Evolutionary conservation across 306 rosid genomes (phyloP).

Genomic region (Lupinus albus): DNA sequence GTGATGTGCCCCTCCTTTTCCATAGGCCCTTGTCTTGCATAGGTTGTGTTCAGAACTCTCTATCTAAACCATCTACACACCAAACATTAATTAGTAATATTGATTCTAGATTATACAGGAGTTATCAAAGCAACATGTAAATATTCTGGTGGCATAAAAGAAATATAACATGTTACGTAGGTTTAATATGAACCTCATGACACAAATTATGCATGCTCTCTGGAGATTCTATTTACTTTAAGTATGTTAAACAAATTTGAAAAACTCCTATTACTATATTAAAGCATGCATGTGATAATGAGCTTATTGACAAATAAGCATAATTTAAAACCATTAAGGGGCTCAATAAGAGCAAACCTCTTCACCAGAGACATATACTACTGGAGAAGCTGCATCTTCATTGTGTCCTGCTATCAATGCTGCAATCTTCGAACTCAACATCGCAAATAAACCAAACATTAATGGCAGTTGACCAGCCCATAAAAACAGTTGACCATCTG

Average conservation of each 20-base stretch:
- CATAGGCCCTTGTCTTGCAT: conserved; percentile 12
- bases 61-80: background rate
- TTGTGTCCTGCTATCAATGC: conserved; percentile 65
- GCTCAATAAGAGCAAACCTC: conserved; percentile 65
- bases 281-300: conserved; percentile 5
- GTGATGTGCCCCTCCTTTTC: conserved; percentile 5
- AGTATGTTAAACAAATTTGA: too few species aligned
- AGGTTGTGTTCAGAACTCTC: conserved; percentile 6
- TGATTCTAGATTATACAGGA: conserved; percentile 1
- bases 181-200: conserved; percentile 1
- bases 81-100: conserved; percentile 3
- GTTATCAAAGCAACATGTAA: conserved; percentile 23
- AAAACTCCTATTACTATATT: background rate
- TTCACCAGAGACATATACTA: conserved; percentile 92
- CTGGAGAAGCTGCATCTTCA: conserved; percentile 51
- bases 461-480: background rate
- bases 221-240: background rate
- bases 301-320: background rate
- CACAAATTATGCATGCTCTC: conserved; percentile 18
- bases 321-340: conserved; percentile 18
- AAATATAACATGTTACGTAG: conserved; percentile 1
- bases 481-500: conserved; percentile 13
- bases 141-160: conserved; percentile 5
- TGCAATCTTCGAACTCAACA: conserved; percentile 63
- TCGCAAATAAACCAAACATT: conserved; percentile 32